Conservation (phyloP, 805 yeast genomes). For the Starmerella geochares region DNA sequence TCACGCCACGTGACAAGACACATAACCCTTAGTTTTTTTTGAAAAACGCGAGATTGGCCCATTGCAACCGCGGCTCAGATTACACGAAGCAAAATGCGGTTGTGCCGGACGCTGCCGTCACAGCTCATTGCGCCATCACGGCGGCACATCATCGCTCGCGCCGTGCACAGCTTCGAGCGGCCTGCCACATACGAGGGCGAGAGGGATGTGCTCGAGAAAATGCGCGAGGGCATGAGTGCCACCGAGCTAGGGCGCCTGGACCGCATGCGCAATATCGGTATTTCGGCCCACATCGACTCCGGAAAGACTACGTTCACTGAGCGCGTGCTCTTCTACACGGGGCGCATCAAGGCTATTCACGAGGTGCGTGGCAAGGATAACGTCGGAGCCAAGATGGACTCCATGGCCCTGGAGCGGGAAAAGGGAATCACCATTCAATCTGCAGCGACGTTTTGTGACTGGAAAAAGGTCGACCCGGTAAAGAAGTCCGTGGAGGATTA, state of each 20-base stretch:
- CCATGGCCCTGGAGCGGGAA: conserved; percentile 96
- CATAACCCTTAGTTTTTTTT: conserved; percentile 7
- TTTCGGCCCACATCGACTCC: conserved; percentile 95
- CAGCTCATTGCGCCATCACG: neutral
- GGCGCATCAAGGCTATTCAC: conserved; percentile 49
- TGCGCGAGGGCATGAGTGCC: conserved; percentile 29
- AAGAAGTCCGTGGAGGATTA: conserved; percentile 35
- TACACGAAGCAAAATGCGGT: neutral
- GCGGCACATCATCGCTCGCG: conserved; percentile 6
- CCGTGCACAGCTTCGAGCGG: conserved; percentile 15
- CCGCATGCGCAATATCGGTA: conserved; percentile 84
- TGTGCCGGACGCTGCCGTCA: conserved; percentile 1
- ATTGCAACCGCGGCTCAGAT: neutral
- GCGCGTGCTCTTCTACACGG: conserved; percentile 91
- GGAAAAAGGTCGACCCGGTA: conserved; percentile 50
- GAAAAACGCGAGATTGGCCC: conserved; percentile 2
- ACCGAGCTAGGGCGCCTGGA: conserved; percentile 37
- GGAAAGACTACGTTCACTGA: conserved; percentile 98
- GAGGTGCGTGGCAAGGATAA: conserved; percentile 82
- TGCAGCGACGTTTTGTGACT: conserved; percentile 96
- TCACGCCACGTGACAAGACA: conserved; percentile 2
- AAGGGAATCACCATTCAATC: conserved; percentile 98
- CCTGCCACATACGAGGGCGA: conserved; percentile 29
- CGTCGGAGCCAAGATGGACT: conserved; percentile 99
- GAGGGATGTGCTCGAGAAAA: conserved; percentile 25